Evolutionary conservation across 1,284 basidiomycete species (phyloP).

Genomic region (Tylopilus microsporus): DNA sequence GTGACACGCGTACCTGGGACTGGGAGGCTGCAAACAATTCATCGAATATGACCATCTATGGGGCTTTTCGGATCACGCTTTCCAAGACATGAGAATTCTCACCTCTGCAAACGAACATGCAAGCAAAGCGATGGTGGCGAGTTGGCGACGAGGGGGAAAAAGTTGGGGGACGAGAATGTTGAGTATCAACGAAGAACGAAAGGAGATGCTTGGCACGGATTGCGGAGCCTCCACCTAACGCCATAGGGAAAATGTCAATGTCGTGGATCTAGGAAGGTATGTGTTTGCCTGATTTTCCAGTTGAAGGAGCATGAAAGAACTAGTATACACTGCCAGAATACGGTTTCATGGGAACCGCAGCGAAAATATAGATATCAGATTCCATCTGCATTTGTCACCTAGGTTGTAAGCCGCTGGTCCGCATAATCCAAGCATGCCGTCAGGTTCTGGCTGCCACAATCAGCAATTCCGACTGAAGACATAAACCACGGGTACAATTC

Average conservation of each 20-base stretch:
- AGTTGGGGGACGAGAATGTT: not conserved
- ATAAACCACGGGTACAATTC: not conserved
- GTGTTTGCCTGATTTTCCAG: not conserved
- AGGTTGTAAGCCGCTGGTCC: not conserved
- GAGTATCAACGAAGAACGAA: not conserved
- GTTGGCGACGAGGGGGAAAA: not conserved
- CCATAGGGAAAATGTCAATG: not conserved
- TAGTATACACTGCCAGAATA: not conserved
- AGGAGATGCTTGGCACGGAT: not conserved
- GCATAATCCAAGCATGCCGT: conserved; percentile 14
- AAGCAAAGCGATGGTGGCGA: not conserved
- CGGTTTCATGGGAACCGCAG: not conserved
- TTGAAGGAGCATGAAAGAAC: not conserved
- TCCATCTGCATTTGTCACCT: not conserved
- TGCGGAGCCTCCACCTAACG: not conserved
- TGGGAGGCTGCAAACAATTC: not conserved
- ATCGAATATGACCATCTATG: not conserved
- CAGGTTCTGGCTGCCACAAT: not conserved
- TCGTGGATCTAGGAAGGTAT: not conserved
- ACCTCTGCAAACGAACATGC: not conserved
- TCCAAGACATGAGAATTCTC: not conserved
- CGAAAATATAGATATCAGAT: not conserved
- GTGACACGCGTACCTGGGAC: not conserved
- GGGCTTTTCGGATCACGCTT: not conserved
- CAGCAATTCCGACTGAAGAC: not conserved